Evolutionary conservation across 208 protist species (phyloP).

Genomic region (Zelonia costaricensis): DNA sequence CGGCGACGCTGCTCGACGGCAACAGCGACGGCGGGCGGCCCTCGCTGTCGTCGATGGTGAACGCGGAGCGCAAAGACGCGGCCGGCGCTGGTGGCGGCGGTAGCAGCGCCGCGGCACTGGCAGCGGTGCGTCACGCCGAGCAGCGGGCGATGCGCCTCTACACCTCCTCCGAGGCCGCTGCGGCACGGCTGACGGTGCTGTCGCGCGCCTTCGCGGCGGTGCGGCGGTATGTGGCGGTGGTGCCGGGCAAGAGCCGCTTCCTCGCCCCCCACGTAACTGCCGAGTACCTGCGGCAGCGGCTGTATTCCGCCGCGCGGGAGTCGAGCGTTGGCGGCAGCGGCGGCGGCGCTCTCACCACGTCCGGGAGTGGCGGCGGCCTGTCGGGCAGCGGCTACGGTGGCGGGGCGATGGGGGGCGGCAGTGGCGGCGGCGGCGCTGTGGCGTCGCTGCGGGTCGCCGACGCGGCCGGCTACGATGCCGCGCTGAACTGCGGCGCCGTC

Average conservation of each 20-base stretch:
- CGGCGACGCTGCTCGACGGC: neutral
- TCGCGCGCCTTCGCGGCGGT: constrained; percentile 72
- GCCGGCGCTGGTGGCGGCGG: neutral
- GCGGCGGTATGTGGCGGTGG: constrained; percentile 47
- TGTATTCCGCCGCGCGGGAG: constrained; percentile 31
- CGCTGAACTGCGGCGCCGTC: constrained; percentile 80
- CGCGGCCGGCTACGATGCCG: constrained; percentile 44
- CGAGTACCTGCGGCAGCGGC: constrained; percentile 65
- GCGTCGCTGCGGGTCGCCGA: neutral
- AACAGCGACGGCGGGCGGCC: neutral
- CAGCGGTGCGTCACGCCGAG: neutral
- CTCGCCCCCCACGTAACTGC: constrained; percentile 64
- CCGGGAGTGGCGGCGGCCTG: neutral
- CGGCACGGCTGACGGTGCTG: constrained; percentile 66
- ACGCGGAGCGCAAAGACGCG: neutral
- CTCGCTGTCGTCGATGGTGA: neutral
- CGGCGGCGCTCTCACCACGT: neutral
- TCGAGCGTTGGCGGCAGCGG: neutral
- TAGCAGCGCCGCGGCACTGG: neutral
- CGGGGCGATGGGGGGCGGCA: neutral
- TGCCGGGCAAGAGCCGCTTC: constrained; percentile 38
- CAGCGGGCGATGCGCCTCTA: constrained; percentile 41
- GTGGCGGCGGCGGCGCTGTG: constrained; percentile 7
- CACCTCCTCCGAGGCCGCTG: constrained; percentile 46
- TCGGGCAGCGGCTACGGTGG: constrained; percentile 12